Base-by-base conservation (phyloP, 164 flowering plant genomes). In the Sextonia rubra region DNA sequence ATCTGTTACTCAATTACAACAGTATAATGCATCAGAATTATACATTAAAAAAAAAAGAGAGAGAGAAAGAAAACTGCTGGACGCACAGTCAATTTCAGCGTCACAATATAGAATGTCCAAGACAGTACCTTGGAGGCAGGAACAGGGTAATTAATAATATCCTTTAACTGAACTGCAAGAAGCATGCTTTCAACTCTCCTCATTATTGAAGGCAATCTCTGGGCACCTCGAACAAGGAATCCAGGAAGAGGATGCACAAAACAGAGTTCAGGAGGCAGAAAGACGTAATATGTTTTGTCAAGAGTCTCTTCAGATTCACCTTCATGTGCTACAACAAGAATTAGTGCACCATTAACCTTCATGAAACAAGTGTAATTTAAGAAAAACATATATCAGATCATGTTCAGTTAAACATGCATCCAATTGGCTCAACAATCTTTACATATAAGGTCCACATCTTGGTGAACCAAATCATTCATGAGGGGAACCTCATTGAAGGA, bases 121-220 rank as follows among this genome's bases (percentile, higher is more conserved):
- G 27, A 66, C 2, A 60, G 58, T 83, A 92, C 99, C 95, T 87
- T 93, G 25, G 82, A 84, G 72, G 95, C 86, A 73, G 92, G 92
- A 61, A 96, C 82, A 37, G 97, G 91, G 79, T 81, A 93, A 23
- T 76, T 77, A 66, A 96, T 92, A n/a, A 80, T 76, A 72, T 90
- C 81, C 82, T 85, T 96, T 18, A 96, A 87, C 79, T 96, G 88
- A 74, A 96, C 77, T 1, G 98, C 98, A 66, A 96, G 97, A 73
- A 93, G 83, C 97, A 93, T 96, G 80, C 99, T 96, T 82, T 96
- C 99, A 49, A 96, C 90, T 78, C 98, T 86, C 77, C 97, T 86
- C 99, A 96, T 92, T 69, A 96, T 86, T 60, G 99, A 96, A 25
- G 98, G 97, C 74, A 96, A 78, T 77, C 97, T 83, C 72, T 93